Base-by-base conservation (phyloP, 2,329 filamentous ascomycete species). In the Monilinia vaccinii-corymbosi region DNA sequence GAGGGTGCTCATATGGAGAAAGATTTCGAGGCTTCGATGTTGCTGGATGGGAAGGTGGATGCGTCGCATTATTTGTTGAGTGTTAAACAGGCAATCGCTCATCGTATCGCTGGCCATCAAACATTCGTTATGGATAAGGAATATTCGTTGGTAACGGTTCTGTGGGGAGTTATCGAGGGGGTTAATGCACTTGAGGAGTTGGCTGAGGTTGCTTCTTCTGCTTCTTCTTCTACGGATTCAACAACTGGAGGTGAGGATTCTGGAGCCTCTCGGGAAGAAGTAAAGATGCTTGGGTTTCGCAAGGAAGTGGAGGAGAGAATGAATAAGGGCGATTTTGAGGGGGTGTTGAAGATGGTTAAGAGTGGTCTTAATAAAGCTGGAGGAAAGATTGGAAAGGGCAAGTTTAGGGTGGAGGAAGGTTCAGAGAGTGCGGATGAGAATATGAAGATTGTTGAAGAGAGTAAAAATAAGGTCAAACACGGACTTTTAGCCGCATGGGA, bases 71-170 rank as follows among this genome's bases (percentile, higher is more conserved):
- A 34, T 18, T 23, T 44, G 18, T 4, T 44, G 1, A 34, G n/a
- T 3, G 10, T 16, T 0, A 32, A 32, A 16, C 14, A 23, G 10
- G 7, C 4, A 2, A 44, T 55, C 2, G 4, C 1, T 0, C 1
- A 23, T 16, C 38, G 51, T 0, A 23, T 55, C 1, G 4, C 13
- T 3, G 23, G 38, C 45, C 51, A 55, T 55, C 13, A 25, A 1
- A 18, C 4, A 1, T 55, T 44, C 11, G n/a, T 44, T 3, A 1
- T 9, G n/a, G 51, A 45, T 40, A 55, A 16, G 1, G 45, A 34
- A 18, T 3, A 18, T 34, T 6, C 4, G 10, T 9, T 51, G 36
- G 11, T 6, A 0, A 14, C 11, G 10, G 47, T 23, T 10, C 11
- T 51, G 1, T 25, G 46, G 56, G 56, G 44, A 8, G 7, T 53